Evolutionary conservation across 2,329 filamentous ascomycete species (phyloP).

Genomic region (Colletotrichum godetiae): DNA sequence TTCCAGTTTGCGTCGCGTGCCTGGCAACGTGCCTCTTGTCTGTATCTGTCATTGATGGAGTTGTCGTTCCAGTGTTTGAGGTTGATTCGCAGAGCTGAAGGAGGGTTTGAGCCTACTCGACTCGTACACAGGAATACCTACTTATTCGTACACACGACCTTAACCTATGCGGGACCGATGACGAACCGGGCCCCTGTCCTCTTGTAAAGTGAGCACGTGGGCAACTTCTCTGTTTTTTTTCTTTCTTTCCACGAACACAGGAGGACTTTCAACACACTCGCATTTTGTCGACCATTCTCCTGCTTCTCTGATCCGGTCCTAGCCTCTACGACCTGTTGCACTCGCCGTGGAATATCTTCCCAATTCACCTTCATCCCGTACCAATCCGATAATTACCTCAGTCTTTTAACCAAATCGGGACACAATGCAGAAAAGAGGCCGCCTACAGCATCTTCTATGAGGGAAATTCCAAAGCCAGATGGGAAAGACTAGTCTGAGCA

Average conservation of each 20-base stretch:
- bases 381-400: background rate
- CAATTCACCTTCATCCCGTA: background rate
- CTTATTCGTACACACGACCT: too few relatives aligned
- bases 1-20: background rate
- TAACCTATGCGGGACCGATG: constrained; percentile 9
- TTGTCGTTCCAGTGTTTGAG: background rate
- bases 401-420: too few relatives aligned
- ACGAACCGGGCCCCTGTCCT: constrained; percentile 2
- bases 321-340: background rate
- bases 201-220: constrained; percentile 29
- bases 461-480: too few relatives aligned
- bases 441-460: background rate
- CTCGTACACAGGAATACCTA: too few relatives aligned
- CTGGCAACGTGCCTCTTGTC: constrained; percentile 1
- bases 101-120: background rate
- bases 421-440: background rate
- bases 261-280: background rate
- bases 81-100: background rate
- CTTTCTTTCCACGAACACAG: too few relatives aligned
- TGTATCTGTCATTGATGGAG: constrained; percentile 1
- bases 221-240: background rate
- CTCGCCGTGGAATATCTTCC: background rate
- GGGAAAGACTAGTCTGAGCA: too few relatives aligned
- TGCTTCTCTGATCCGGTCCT: background rate
- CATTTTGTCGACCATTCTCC: background rate